Base-by-base conservation (phyloP, 2,329 filamentous ascomycete species). In the Conoideocrella luteorostrata region DNA sequence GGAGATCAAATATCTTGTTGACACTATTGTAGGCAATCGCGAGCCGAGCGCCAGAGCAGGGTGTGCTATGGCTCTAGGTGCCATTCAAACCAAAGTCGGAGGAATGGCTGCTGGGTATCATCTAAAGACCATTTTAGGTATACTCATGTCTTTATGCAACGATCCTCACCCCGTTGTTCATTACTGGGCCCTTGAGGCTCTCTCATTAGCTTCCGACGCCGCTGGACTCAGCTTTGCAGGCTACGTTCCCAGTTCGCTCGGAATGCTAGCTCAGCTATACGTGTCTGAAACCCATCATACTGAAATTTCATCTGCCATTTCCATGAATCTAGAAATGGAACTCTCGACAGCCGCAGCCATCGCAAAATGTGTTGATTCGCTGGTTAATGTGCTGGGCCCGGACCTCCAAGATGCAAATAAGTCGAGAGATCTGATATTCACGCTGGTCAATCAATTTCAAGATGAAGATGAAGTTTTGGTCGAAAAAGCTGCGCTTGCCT, bases 101-200 rank as follows among this genome's bases (percentile, higher is more conserved):
- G 91, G 93, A 45, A 97, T 98, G 90, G 93, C 93, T 42, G 93
- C 93, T 43, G 89, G 90, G 4, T 89, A 93, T 55, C 93, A 98
- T 61, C 74, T 98, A 40, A 97, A 97, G 69, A 96, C 89, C 2
- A 96, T 98, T 39, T 77, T 96, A n/a, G 86, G 91, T 15, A 94
- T 98, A 30, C 70, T 98, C n/a, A 95, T 97, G 86, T 97, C 93
- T 7, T 75, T 98, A 9, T 91, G 89, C 62, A 95, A 90, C 54
- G 93, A 98, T 58, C 88, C 91, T 17, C 93, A 98, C 60, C 90
- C 93, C 0, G 83, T 87, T 1, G 93, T 98, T 7, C 93, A 98
- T 63, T 95, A 91, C 60, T 97, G 90, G 89, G 91, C 94, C 3
- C 71, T 98, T 35, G 89, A 96, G 60, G 91, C 88, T 9, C 66